Percentiles rank a stretch among this genome's conserved stretches.
phyloP scores from a whole-genome alignment of 2,329 filamentous ascomycete genomes.

The Atkinsonella hypoxylon region DNA sequence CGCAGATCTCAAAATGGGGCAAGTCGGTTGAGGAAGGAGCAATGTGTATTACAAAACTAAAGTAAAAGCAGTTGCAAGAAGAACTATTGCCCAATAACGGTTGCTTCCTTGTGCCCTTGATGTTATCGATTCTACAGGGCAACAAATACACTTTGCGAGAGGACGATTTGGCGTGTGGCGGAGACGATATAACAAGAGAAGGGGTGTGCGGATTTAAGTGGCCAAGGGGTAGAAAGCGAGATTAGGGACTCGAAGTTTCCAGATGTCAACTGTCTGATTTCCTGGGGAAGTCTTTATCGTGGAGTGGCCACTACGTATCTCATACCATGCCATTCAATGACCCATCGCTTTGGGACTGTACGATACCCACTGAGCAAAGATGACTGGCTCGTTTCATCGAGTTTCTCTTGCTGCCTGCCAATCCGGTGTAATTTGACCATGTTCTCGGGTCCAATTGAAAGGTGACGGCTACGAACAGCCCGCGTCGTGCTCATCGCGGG shows the following conservation, averaged over 20 bases:
- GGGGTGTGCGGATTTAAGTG: neutral
- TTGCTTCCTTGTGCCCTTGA: neutral
- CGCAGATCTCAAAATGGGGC: neutral
- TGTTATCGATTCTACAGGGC: neutral
- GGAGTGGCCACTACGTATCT: neutral
- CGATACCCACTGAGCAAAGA: slow-evolving; percentile 1
- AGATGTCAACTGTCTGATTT: neutral
- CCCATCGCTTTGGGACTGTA: neutral
- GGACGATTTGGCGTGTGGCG: neutral
- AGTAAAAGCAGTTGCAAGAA: neutral
- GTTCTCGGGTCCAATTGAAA: neutral
- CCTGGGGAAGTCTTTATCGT: neutral
- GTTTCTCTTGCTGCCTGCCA: neutral
- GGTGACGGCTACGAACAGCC: slow-evolving; percentile 6
- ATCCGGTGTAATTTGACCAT: neutral
- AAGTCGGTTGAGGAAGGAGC: slow-evolving; percentile 4
- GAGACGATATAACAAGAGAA: neutral
- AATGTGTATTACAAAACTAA: slow-evolving; percentile 4
- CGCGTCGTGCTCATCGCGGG: slow-evolving; percentile 10
- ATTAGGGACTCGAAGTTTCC: neutral
- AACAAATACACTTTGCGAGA: neutral
- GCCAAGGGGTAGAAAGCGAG: neutral
- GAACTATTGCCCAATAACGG: slow-evolving; percentile 8
- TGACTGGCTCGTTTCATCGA: neutral
- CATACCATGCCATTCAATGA: neutral